Base-by-base conservation (phyloP, 2,329 filamentous ascomycete species). In the Phyllachora maydis region DNA sequence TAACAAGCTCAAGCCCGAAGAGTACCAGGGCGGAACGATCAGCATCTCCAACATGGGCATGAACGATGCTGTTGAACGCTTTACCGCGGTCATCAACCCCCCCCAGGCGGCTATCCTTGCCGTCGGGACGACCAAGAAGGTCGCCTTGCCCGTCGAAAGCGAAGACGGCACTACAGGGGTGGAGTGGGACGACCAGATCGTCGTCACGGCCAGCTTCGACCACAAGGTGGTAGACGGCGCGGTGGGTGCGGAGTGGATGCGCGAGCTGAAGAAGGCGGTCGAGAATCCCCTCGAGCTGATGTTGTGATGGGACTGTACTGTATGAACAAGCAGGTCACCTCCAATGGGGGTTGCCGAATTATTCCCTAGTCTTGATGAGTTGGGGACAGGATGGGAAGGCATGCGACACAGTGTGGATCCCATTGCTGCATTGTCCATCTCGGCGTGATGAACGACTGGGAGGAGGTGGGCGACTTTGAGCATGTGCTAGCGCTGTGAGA, bases 1-100 rank as follows among this genome's bases (percentile, higher is more conserved):
- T 39, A 78, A 79, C 56, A 98, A 95, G 71, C 76, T 98, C 41
- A 95, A 95, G 74, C 88, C 88, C 22, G 85, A 98, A 52, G 83
- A 98, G 57, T 98, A 91, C 70, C 85, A 93, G 64, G 88, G 88
- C 27, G 88, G 88, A 49, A 91, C 81, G 48, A 92, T 98, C 57
- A 93, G 85, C 51, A 95, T 98, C 56, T 91, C 79, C 58, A 98
- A 98, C 70, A 91, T 98, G 88, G 88, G 88, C 53, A 98, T 98
- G 88, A 98, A 98, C 67, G 46, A 72, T 22, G 85, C 88, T 23
- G 74, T 98, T 32, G 83, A 95, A 56, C 70, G 83, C 49, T 98
- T 98, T 59, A 95, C 88, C 24, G 88, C 88, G 37, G 77, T 98
- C 45, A 92, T 98, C 65, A 98, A 98, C 69, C 88, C 90, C 35